phyloP scores from a whole-genome alignment of 2,329 filamentous ascomycete genomes.

The Paraconiothyrium sp. region DNA sequence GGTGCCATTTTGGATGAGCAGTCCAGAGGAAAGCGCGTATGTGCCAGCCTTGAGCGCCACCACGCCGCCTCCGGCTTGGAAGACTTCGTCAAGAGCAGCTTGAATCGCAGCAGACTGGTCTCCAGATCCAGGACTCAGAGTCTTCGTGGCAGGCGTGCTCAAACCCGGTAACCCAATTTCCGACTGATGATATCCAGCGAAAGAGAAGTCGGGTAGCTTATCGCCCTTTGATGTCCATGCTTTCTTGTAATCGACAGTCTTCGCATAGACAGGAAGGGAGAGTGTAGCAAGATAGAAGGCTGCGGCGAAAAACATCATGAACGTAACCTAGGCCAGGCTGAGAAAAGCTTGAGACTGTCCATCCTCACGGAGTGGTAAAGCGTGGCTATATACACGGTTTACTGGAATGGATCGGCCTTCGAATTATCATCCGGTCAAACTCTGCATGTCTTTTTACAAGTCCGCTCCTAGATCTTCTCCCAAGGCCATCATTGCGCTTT shows the following conservation, averaged over 20 bases:
- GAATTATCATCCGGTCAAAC: not conserved
- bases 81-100: slow-evolving; percentile 19
- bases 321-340: not conserved
- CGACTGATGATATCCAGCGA: slow-evolving; percentile 17
- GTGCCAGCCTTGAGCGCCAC: slow-evolving; percentile 17
- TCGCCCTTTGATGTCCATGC: slow-evolving; percentile 17
- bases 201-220: slow-evolving; percentile 21
- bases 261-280: slow-evolving; percentile 1
- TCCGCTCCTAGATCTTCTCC: not conserved
- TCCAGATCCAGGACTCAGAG: slow-evolving; percentile 15
- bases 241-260: slow-evolving; percentile 18
- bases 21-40: slow-evolving; percentile 16
- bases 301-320: not conserved
- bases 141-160: slow-evolving; percentile 11
- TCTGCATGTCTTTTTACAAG: not conserved
- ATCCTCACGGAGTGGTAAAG: not conserved
- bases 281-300: slow-evolving; percentile 3
- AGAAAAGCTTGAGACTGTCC: not conserved
- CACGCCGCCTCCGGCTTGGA: slow-evolving; percentile 14
- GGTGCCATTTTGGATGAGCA: slow-evolving; percentile 16
- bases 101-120: slow-evolving; percentile 16
- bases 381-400: too few relatives aligned
- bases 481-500: not conserved
- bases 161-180: slow-evolving; percentile 12
- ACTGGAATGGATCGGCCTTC: not conserved